Evolutionary conservation across 805 yeast genomes (phyloP).

Genomic region (Hanseniaspora hatyaiensis): DNA sequence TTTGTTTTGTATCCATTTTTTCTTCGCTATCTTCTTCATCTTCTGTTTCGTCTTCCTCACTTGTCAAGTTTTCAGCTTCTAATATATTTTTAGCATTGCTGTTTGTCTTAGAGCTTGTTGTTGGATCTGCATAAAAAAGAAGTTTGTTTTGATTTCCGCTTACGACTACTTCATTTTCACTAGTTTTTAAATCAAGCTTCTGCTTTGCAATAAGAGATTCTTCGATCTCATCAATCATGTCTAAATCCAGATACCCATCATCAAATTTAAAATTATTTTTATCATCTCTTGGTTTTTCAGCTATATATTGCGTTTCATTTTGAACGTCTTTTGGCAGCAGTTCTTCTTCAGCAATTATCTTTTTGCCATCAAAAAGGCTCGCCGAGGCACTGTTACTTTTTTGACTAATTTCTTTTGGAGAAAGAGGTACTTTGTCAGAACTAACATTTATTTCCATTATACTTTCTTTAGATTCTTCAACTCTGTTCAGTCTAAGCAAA

Average conservation of each 20-base stretch:
- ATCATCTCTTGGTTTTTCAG: neutral
- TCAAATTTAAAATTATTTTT: neutral
- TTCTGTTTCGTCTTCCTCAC: neutral
- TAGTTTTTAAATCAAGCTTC: too few species aligned
- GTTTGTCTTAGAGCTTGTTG: neutral
- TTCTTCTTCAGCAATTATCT: neutral
- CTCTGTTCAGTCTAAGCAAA: too few species aligned
- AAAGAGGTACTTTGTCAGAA: too few species aligned
- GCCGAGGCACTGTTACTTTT: too few species aligned
- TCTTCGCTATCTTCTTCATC: neutral
- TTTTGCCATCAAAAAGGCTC: too few species aligned
- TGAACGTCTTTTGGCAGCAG: neutral
- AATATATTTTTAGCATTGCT: neutral
- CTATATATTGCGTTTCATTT: neutral
- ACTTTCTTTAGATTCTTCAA: too few species aligned
- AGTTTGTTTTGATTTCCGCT: too few species aligned
- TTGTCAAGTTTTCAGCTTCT: neutral
- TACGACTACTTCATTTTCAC: too few species aligned
- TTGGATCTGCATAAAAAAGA: too few species aligned
- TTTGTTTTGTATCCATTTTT: neutral
- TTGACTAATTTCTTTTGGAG: too few species aligned
- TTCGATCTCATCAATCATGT: neutral
- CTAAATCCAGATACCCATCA: neutral
- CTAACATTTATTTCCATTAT: too few species aligned
- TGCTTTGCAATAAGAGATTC: neutral